Evolutionary conservation across 75 land plant species (phyloP).

Genomic region (Cryptomeria japonica): DNA sequence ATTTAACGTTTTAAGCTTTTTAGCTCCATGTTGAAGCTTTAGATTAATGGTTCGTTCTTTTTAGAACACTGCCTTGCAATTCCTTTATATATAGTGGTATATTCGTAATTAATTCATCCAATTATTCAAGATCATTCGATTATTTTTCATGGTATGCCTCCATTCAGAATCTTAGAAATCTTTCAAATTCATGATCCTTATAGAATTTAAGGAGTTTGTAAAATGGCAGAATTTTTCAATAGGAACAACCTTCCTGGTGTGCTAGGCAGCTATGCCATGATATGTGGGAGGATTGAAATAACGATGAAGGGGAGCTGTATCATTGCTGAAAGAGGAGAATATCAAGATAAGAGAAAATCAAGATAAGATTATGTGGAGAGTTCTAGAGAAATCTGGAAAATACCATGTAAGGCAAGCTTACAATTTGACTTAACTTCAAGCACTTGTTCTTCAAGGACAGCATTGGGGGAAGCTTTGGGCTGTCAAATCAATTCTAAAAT

Average conservation of each 20-base stretch:
- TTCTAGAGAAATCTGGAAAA: background rate
- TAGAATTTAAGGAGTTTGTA: background rate
- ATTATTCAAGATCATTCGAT: no score
- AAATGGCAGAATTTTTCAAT: background rate
- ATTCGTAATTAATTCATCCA: no score
- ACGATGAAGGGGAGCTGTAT: background rate
- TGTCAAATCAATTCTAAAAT: background rate
- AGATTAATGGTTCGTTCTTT: no score
- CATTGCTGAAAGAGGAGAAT: background rate
- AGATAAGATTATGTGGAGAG: background rate
- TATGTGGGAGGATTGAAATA: background rate
- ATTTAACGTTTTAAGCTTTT: no score
- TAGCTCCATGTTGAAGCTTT: no score
- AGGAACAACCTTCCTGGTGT: background rate
- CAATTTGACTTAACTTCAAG: background rate
- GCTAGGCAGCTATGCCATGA: background rate
- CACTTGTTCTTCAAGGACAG: background rate
- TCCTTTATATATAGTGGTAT: no score
- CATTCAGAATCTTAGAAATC: background rate
- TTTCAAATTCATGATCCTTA: background rate
- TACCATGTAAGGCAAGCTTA: background rate
- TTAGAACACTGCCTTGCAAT: no score
- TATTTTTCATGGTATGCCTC: no score
- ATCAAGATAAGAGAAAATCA: background rate
- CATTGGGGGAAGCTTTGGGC: background rate